Evolutionary conservation across 2,329 filamentous ascomycete genomes (phyloP).

Genomic region (Sarocladiaceae sp.): DNA sequence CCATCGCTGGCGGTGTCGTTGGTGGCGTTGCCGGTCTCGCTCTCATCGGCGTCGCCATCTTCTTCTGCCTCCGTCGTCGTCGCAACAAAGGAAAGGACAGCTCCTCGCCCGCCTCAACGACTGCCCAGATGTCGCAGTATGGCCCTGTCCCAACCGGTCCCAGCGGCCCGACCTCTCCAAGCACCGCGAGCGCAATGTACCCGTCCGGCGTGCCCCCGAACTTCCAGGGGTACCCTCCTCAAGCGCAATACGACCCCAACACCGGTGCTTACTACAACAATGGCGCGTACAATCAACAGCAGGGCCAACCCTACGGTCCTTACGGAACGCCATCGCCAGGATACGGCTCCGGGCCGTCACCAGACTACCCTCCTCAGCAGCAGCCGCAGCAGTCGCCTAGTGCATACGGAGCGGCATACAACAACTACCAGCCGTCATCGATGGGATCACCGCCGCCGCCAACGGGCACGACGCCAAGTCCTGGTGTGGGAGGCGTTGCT

Average conservation of each 20-base stretch:
- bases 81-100: constrained; percentile 20
- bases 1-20: constrained; percentile 40
- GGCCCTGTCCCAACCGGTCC: constrained; percentile 13
- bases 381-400: too few relatives aligned
- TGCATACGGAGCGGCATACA: constrained; percentile 13
- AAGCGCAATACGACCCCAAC: constrained; percentile 16
- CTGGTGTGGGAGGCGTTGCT: constrained; percentile 15
- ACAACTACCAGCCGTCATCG: constrained; percentile 17
- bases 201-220: constrained; percentile 20
- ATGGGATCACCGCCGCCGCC: constrained; percentile 18
- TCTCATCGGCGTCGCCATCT: constrained; percentile 32
- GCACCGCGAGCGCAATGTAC: constrained; percentile 17
- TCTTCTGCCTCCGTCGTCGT: constrained; percentile 33
- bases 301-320: constrained; percentile 6
- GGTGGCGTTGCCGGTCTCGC: constrained; percentile 37
- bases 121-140: constrained; percentile 13
- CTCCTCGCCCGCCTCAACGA: constrained; percentile 13
- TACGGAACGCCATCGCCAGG: constrained; percentile 10
- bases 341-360: constrained; percentile 10
- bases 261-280: constrained; percentile 10
- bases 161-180: constrained; percentile 18
- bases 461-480: constrained; percentile 24
- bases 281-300: neutral
- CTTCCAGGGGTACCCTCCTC: constrained; percentile 15
- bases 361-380: constrained; percentile 11